Conservation (phyloP, 768 basidiomycete genomes). For the Panaeolus cyanescens region DNA sequence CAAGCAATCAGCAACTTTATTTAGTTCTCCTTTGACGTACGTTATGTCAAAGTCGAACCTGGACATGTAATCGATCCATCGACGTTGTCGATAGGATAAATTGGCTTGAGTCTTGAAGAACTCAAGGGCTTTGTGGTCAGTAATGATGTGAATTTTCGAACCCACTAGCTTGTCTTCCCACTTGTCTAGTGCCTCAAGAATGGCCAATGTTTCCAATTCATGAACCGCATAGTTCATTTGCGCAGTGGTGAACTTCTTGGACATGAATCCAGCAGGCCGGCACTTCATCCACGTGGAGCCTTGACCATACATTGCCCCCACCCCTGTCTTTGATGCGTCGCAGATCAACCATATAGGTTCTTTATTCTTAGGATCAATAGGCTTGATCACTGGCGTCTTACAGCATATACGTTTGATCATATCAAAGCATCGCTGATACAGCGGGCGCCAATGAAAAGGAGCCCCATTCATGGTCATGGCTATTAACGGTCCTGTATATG, state of each 20-base stretch:
- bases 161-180: conserved; percentile 31
- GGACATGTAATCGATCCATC: conserved; percentile 15
- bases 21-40: conserved; percentile 10
- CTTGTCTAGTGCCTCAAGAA: conserved; percentile 34
- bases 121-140: conserved; percentile 33
- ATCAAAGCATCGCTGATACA: conserved; percentile 31
- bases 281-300: conserved; percentile 30
- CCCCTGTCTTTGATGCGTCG: conserved; percentile 31
- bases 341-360: conserved; percentile 29
- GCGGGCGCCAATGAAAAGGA: conserved; percentile 24
- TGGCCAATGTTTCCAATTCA: conserved; percentile 37
- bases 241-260: conserved; percentile 31
- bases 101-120: conserved; percentile 29
- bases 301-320: conserved; percentile 29
- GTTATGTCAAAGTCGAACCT: conserved; percentile 16
- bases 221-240: conserved; percentile 21
- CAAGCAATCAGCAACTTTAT: conserved; percentile 15
- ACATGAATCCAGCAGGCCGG: conserved; percentile 35
- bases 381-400: conserved; percentile 18
- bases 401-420: conserved; percentile 29
- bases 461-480: conserved; percentile 25
- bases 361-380: conserved; percentile 18
- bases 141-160: conserved; percentile 27
- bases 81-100: conserved; percentile 6
- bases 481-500: conserved; percentile 32